A percentile compares a stretch with the other conserved stretches of the same genome.
These are phyloP conservation scores for Myxozyma kluyveri DNA, from an alignment of 805 yeast species.

Conservation along the genomic window DNA sequence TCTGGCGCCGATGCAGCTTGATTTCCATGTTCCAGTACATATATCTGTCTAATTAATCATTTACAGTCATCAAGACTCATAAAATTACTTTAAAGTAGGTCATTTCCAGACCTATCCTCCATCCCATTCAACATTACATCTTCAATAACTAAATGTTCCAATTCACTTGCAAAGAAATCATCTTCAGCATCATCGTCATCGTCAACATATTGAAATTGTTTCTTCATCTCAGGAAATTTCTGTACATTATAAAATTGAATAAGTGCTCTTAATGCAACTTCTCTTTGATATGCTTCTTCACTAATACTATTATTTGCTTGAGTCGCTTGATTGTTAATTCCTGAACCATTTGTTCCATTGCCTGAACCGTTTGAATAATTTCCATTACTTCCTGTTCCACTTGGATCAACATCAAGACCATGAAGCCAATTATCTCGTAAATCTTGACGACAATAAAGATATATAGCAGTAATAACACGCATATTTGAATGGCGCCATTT, in stretches of 20 bases:
- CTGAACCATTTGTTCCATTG: background rate
- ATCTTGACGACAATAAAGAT: slow-evolving; percentile 66
- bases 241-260: slow-evolving; percentile 71
- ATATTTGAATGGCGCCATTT: slow-evolving; percentile 90
- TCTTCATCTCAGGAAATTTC: slow-evolving; percentile 54
- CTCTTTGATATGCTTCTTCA: slow-evolving; percentile 70
- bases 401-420: slow-evolving; percentile 69
- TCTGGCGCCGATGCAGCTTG: no score
- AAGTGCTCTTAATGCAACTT: slow-evolving; percentile 74
- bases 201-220: slow-evolving; percentile 40
- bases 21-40: no score
- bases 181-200: slow-evolving; percentile 36
- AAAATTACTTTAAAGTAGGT: no score
- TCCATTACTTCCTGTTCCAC: background rate
- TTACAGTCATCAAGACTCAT: no score
- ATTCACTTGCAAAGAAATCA: slow-evolving; percentile 45
- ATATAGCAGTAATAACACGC: slow-evolving; percentile 88
- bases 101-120: no score
- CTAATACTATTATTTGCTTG: background rate
- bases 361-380: background rate
- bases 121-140: slow-evolving; percentile 5
- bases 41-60: no score
- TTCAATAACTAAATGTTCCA: slow-evolving; percentile 28
- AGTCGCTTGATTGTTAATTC: background rate
- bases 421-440: slow-evolving; percentile 85